Evolutionary conservation across 805 yeast species (phyloP).

Genomic region (Hanseniaspora lindneri): DNA sequence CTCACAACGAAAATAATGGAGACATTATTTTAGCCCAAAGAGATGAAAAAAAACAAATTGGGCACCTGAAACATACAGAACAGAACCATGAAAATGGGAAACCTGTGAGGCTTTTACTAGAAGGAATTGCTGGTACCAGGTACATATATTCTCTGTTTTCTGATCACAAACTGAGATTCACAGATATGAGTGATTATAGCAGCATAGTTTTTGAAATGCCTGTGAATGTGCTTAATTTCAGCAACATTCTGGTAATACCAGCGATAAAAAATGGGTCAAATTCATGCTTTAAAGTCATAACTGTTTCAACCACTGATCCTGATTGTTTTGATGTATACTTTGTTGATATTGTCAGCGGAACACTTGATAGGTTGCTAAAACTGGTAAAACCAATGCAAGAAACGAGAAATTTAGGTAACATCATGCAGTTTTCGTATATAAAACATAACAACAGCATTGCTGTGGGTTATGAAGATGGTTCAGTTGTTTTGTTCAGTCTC

Average conservation of each 20-base stretch:
- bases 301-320: slow-evolving; percentile 12
- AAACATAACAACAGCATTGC: neutral
- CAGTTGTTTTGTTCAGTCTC: neutral
- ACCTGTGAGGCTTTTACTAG: neutral
- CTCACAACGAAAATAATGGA: neutral
- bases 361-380: neutral
- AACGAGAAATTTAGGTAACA: neutral
- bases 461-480: slow-evolving; percentile 13
- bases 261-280: neutral
- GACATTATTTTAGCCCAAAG: neutral
- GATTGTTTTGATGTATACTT: slow-evolving; percentile 7
- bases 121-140: neutral
- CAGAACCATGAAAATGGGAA: neutral
- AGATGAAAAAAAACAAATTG: too few species aligned
- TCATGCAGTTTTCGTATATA: slow-evolving; percentile 5
- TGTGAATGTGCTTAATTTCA: slow-evolving; percentile 9
- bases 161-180: neutral
- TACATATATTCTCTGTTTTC: neutral
- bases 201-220: slow-evolving; percentile 8
- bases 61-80: too few species aligned
- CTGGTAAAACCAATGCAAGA: neutral
- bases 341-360: neutral
- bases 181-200: neutral
- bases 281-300: neutral
- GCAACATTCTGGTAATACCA: slow-evolving; percentile 1